Evolutionary conservation across 305 asterid genomes (phyloP), one percentile per base, ranked within the genome.

Genomic region (Lippia alba): DNA sequence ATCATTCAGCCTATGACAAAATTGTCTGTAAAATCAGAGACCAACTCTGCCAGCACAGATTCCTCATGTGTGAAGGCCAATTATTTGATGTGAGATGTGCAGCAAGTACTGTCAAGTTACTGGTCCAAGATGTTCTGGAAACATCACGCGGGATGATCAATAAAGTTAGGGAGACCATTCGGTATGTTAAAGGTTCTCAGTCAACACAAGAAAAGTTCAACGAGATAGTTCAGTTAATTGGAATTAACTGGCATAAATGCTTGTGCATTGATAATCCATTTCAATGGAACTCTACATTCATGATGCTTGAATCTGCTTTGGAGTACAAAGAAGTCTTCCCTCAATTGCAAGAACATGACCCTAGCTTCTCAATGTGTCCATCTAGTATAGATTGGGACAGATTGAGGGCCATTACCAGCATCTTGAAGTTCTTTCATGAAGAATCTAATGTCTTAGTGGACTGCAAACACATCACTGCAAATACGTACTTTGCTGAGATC

Each of bases 41-140:
- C 77, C 91, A 84, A 60, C 86, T 94, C 63, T 84, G 91, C 74
- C 93, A 89, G 78, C 89, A 87, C 69, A 82, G 86, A 75, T 89
- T 85, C 74, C 96, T 94, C 30, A 79, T 89, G 83, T 89, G 95
- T 67, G 95, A 91, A 66, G 99, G 99, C 18, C 92, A 91, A 68
- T 79, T 94, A 40, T 88, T 94, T 79, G 97, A 88, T 72, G 90
- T 89, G 49, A 84, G 95, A 8, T 91, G 97, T 78, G 97, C 92
- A 24, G 93, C 96, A 67, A 83, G 92, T 76, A 85, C 96, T 45
- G 86, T 91, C 70, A 94, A 82, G 85, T 69, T 82, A 78, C 75
- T 91, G 88, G 97, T 87, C 61, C 89, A 81, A 72, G 96, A 87
- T 76, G 91, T 85, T 54, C 78, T 91, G 53, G 89, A 83, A 63